Evolutionary conservation across 306 rosid species (phyloP), one percentile per base, ranked within the genome.

Genomic region (Cercis canadensis): DNA sequence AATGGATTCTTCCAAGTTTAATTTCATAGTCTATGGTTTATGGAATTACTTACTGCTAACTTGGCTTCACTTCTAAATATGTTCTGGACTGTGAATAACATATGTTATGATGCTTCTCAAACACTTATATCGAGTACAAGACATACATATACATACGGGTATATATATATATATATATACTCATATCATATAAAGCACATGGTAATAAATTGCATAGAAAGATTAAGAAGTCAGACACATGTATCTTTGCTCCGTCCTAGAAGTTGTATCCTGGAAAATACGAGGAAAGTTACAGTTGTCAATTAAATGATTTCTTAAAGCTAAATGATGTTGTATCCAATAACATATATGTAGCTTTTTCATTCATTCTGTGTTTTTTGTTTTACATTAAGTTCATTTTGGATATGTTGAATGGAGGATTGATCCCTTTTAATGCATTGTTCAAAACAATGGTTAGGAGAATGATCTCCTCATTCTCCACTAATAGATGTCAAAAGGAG

Each of bases 211-310:
- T 80, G 84, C 87, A 91, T 96, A 88, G 90, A 74, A 91, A 79
- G 81, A 91, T 95, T 97, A 89, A 82, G 70, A 83, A 66, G 75
- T 86, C 88, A 11, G 61, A 73, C 43, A 52, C 82, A n/a, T 96
- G 99, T 59, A 39, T 91, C 64, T 91, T 95, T 84, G 80, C 92
- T 33, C 2, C 80, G 78, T 36, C 9, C 82, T 84, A 91, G 69
- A 81, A 86, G 80, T 66, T 95, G 83, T 95, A 91, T 80, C 99
- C 99, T 5, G 97, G 99, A 74, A 87, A 55, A 83, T 95, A 95
- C 1, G 97, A 95, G 96, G 99, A 88, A 64, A 10, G 87, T 62
- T 36, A 61, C 29, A 51, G 29, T 34, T 53, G 39, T 46, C 55
- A 6, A 32, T 64, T 60, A 65, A n/a, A 36, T 58, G 72, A 16